phyloP scores from a whole-genome alignment of 768 basidiomycete genomes.

The Leucosporidium yakuticum region DNA sequence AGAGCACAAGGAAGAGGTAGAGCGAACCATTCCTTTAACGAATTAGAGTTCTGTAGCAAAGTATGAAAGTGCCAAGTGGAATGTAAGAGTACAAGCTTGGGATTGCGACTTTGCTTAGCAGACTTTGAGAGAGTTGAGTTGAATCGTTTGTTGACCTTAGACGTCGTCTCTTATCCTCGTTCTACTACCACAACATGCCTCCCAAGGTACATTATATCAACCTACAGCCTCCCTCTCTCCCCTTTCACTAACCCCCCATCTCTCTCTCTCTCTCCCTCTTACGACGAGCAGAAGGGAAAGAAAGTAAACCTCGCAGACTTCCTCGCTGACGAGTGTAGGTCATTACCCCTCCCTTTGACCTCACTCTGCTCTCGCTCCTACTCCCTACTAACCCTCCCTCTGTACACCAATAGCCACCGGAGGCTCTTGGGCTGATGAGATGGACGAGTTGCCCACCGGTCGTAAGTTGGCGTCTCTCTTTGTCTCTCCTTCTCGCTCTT shows the following conservation, averaged over 20 bases:
- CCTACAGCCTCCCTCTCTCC: neutral
- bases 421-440: conserved; percentile 98
- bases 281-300: conserved; percentile 58
- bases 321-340: conserved; percentile 75
- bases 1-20: neutral
- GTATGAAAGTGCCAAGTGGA: neutral
- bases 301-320: conserved; percentile 91
- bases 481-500: neutral
- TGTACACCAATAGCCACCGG: conserved; percentile 51
- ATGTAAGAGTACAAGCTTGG: neutral
- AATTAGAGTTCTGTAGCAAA: neutral
- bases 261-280: neutral
- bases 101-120: neutral
- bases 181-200: conserved; percentile 16
- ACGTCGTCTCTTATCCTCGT: neutral
- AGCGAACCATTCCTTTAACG: neutral
- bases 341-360: neutral
- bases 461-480: conserved; percentile 57
- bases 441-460: conserved; percentile 85
- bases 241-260: neutral
- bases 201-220: conserved; percentile 20
- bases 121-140: no score
- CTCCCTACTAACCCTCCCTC: neutral
- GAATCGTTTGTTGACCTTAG: neutral
- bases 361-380: neutral